Evolutionary conservation across 2,329 filamentous ascomycete genomes (phyloP), one percentile per base, ranked within the genome.

Genomic region (Colletotrichum phormii): DNA sequence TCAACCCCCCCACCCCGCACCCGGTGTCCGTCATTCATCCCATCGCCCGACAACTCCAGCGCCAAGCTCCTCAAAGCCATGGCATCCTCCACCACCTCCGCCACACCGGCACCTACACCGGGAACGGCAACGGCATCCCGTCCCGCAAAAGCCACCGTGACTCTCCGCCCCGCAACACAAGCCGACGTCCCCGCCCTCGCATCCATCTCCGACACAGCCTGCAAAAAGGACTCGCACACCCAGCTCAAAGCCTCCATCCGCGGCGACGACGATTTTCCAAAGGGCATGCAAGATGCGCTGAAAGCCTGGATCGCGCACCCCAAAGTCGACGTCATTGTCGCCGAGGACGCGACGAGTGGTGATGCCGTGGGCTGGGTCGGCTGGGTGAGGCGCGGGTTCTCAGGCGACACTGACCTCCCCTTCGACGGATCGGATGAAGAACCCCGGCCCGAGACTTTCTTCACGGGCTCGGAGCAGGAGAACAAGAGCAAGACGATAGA

Each of bases 191-290:
- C 78, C 5, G 69, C 67, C n/a, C 77, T 85, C 71, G 66, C 80
- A 37, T 67, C 75, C 12, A 76, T 82, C 73, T 75, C 78, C 64
- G 75, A 78, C 62, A 76, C 78, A 31, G 79, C 81, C 57, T 85
- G 84, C 60, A 72, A 74, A 57, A 74, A 65, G 67, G 77, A 77
- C 61, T 67, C 73, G 22, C 80, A 84, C 55, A 82, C 81, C 2
- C 75, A 81, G 75, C 77, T 84, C 73, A 82, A 81, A 68, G 64
- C 75, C n/a, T 76, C 75, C 67, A 78, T 79, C 76, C 78, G 80
- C 66, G 76, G 76, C 9, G 3, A 78, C 77, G 59, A 74, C 76
- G 24, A 64, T 12, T 80, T 82, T 15, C 74, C 77, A 1, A 77
- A 77, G 1, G 77, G 75, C 18, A 77, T 76, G 51, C 65, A 65